These are phyloP conservation scores for Neurospora tetrasperma DNA, from an alignment of 495 filamentous ascomycete genomes.

Conservation along the genomic window DNA sequence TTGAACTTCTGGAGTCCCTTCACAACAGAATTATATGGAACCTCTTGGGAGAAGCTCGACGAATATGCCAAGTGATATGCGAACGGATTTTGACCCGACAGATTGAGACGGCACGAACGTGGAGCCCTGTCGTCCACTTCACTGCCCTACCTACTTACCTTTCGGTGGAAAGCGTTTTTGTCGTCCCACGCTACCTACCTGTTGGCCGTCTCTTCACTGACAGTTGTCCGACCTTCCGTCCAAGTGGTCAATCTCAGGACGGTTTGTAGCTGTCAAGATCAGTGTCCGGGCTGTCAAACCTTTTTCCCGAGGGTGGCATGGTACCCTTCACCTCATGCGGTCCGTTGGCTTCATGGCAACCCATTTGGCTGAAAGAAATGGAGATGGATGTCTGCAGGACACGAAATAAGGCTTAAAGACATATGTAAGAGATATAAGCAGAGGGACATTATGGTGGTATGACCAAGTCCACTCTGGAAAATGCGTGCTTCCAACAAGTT, in stretches of 20 bases:
- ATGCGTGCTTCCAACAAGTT: too few relatives aligned
- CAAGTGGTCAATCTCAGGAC: background rate
- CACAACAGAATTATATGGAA: background rate
- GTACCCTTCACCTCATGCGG: background rate
- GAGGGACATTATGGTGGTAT: too few relatives aligned
- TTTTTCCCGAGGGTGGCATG: background rate
- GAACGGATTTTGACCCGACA: background rate
- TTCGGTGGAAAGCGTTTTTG: rapidly evolving
- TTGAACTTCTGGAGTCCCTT: background rate
- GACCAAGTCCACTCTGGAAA: too few relatives aligned
- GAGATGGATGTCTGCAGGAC: too few relatives aligned
- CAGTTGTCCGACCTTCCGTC: background rate
- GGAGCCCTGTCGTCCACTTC: background rate
- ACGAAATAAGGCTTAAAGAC: too few relatives aligned
- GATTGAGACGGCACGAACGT: background rate
- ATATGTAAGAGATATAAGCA: too few relatives aligned
- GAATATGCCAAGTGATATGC: background rate
- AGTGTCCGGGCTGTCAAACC: background rate
- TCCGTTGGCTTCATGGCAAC: background rate
- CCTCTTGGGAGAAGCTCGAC: background rate
- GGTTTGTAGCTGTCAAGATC: background rate
- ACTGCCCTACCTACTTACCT: background rate
- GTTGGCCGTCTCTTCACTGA: background rate
- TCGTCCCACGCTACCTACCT: background rate
- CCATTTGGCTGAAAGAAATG: too few relatives aligned